phyloP scores from a whole-genome alignment of 768 basidiomycete species.

The Pleurotus cornucopiae region DNA sequence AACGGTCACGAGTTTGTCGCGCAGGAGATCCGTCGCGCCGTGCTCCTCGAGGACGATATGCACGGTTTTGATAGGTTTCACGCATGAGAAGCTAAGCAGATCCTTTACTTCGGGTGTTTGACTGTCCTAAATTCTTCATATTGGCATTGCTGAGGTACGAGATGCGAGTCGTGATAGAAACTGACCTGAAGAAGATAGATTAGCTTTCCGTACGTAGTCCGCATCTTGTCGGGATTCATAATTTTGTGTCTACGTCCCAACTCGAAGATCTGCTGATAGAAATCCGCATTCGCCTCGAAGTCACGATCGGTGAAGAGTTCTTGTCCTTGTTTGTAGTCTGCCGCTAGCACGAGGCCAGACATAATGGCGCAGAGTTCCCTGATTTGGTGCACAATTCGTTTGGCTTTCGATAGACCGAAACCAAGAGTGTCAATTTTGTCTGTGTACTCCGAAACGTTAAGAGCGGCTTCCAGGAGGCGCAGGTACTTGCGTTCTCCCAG shows the following conservation, averaged over 20 bases:
- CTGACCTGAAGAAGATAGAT: slow-evolving; percentile 78
- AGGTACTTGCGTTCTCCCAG: slow-evolving; percentile 78
- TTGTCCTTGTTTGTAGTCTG: slow-evolving; percentile 87
- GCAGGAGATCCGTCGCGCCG: slow-evolving; percentile 62
- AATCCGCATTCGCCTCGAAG: slow-evolving; percentile 74
- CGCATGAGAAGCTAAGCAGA: slow-evolving; percentile 74
- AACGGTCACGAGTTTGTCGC: slow-evolving; percentile 68
- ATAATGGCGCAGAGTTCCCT: slow-evolving; percentile 85
- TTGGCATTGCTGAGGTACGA: slow-evolving; percentile 9
- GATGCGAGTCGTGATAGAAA: neutral
- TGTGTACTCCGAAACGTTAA: slow-evolving; percentile 83
- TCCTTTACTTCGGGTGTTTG: slow-evolving; percentile 81
- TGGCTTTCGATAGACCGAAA: slow-evolving; percentile 77
- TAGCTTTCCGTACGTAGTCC: slow-evolving; percentile 83
- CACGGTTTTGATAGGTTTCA: slow-evolving; percentile 74
- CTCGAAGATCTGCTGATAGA: slow-evolving; percentile 79
- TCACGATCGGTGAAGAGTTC: slow-evolving; percentile 80
- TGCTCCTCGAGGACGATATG: slow-evolving; percentile 61
- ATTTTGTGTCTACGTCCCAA: slow-evolving; percentile 84
- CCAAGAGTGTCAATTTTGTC: slow-evolving; percentile 85
- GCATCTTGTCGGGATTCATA: slow-evolving; percentile 92
- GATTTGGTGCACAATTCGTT: slow-evolving; percentile 83
- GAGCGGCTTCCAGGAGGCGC: slow-evolving; percentile 79
- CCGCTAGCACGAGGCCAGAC: slow-evolving; percentile 76
- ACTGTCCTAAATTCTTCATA: slow-evolving; percentile 55